Evolutionary conservation across 768 basidiomycete species (phyloP).

Genomic region (Coprinellus aureogranulatus): DNA sequence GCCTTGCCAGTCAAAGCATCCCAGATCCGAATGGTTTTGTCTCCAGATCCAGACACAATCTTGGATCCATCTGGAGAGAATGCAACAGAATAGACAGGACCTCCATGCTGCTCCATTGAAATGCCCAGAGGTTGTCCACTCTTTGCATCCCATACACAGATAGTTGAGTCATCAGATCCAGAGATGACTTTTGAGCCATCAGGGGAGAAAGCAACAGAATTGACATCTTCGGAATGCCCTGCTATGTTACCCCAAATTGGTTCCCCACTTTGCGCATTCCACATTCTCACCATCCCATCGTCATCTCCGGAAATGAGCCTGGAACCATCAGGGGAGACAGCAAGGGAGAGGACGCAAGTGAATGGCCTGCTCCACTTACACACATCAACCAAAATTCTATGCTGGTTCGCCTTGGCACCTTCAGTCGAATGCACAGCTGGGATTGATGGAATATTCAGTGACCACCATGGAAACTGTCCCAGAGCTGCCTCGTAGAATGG

Average conservation of each 20-base stretch:
- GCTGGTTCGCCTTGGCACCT: too few species aligned
- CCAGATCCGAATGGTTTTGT: conserved; percentile 1
- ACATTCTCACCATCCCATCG: conserved; percentile 18
- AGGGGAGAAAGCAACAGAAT: conserved; percentile 18
- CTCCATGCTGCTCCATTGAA: conserved; percentile 1
- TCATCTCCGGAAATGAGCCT: conserved; percentile 5
- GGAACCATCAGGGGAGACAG: too few species aligned
- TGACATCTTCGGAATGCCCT: conserved; percentile 13
- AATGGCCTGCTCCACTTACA: too few species aligned
- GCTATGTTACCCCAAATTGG: neutral
- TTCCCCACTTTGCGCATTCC: conserved; percentile 8
- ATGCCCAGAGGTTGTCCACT: too few species aligned
- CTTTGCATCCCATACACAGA: conserved; percentile 21
- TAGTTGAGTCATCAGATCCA: conserved; percentile 12
- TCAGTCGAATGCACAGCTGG: neutral
- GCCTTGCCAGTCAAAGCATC: neutral
- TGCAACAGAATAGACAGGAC: conserved; percentile 15
- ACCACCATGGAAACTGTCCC: neutral
- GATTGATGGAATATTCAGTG: conserved; percentile 8
- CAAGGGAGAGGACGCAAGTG: too few species aligned
- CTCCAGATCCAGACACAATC: conserved; percentile 1
- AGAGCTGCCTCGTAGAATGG: conserved; percentile 17
- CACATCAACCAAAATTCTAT: too few species aligned
- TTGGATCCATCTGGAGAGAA: conserved; percentile 10
- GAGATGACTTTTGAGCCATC: conserved; percentile 16